These are phyloP conservation scores for Didymella pinodella DNA, from an alignment of 2,329 filamentous ascomycete species.

Conservation along the genomic window DNA sequence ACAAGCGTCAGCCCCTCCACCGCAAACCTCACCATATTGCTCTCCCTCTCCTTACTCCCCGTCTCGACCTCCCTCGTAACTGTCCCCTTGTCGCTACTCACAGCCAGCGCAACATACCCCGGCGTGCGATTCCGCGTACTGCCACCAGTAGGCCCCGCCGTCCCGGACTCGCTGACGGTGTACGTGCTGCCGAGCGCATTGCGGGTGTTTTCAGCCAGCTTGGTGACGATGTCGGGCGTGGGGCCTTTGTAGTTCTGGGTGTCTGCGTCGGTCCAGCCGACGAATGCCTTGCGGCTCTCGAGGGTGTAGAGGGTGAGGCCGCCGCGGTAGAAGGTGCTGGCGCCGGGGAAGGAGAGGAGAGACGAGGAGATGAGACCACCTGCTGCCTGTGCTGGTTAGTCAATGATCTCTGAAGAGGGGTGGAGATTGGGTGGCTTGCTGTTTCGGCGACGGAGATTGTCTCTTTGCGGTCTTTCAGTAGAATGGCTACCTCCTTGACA, in stretches of 20 bases:
- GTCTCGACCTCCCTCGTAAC: conserved; percentile 65
- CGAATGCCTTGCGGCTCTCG: conserved; percentile 64
- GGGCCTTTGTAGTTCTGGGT: conserved; percentile 66
- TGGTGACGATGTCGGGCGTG: conserved; percentile 64
- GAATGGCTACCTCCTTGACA: conserved; percentile 58
- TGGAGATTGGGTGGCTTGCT: conserved; percentile 58
- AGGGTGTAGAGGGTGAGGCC: conserved; percentile 70
- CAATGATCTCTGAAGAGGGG: background rate
- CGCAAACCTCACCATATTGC: conserved; percentile 70
- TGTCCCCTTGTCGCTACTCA: conserved; percentile 61
- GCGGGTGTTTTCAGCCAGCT: conserved; percentile 65
- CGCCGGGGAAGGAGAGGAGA: conserved; percentile 66
- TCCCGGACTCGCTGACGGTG: conserved; percentile 66
- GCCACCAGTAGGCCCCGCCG: conserved; percentile 69
- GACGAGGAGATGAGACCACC: conserved; percentile 68
- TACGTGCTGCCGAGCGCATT: conserved; percentile 65
- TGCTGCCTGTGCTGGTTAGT: conserved; percentile 58
- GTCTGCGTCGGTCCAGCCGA: conserved; percentile 65
- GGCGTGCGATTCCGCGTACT: conserved; percentile 64
- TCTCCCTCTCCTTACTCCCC: conserved; percentile 62
- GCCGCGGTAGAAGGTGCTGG: conserved; percentile 66
- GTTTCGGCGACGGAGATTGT: conserved; percentile 70
- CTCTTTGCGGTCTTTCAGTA: conserved; percentile 64
- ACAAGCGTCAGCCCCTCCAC: conserved; percentile 64
- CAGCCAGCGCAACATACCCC: conserved; percentile 70